Conservation (phyloP, 768 basidiomycete genomes). For the Calvatia gigantea region DNA sequence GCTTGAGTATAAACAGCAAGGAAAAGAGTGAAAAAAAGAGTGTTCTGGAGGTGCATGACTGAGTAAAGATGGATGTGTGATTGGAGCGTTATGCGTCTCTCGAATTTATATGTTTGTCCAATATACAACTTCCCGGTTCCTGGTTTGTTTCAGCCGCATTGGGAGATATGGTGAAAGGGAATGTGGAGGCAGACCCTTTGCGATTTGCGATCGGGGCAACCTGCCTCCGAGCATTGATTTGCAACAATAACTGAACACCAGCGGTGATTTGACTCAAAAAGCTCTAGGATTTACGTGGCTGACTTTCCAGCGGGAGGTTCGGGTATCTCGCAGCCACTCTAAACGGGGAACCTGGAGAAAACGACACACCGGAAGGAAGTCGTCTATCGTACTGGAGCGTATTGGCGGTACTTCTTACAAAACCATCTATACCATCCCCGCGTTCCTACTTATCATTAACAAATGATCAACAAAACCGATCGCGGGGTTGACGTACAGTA, state of each 20-base stretch:
- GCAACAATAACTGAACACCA: not conserved
- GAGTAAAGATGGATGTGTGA: not conserved
- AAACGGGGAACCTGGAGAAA: not conserved
- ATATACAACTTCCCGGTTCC: not conserved
- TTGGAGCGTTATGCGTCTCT: not conserved
- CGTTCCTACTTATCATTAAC: too few species aligned
- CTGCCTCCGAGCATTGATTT: not conserved
- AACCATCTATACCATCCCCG: too few species aligned
- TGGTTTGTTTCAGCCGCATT: not conserved
- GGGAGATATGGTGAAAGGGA: not conserved
- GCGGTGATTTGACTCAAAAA: not conserved
- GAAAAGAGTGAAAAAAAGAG: not conserved
- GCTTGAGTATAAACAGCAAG: not conserved
- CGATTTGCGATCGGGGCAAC: not conserved
- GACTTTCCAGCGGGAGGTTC: not conserved
- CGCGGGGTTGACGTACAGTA: not conserved
- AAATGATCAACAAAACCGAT: not conserved
- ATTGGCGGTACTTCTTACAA: not conserved
- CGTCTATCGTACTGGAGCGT: not conserved
- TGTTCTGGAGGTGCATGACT: not conserved
- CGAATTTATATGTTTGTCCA: not conserved
- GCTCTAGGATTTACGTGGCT: not conserved
- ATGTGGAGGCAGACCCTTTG: not conserved
- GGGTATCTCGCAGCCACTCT: not conserved
- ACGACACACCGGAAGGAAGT: not conserved